Evolutionary conservation across 176 grass and related monocot genomes (phyloP).

Genomic region (Areca catechu): DNA sequence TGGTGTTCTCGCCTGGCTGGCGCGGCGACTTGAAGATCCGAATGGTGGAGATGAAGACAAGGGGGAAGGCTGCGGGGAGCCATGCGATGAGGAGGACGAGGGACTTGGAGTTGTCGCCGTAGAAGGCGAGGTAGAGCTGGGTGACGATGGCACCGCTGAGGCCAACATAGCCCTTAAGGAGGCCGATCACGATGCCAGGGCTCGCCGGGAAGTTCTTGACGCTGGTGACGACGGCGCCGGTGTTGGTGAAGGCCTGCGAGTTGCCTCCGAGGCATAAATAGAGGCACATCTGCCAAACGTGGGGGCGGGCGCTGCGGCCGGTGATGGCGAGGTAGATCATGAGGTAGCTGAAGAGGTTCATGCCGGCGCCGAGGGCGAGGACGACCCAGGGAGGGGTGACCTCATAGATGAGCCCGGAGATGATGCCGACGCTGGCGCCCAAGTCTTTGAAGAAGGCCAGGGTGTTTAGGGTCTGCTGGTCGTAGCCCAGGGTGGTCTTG

Average conservation of each 20-base stretch:
- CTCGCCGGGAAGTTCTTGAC: slow-evolving; percentile 76
- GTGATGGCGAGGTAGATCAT: slow-evolving; percentile 68
- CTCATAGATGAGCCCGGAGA: slow-evolving; percentile 49
- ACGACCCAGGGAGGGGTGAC: slow-evolving; percentile 51
- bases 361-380: slow-evolving; percentile 39
- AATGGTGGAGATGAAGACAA: slow-evolving; percentile 54
- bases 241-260: slow-evolving; percentile 75
- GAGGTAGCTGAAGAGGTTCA: slow-evolving; percentile 70
- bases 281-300: slow-evolving; percentile 64
- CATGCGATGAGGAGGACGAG: slow-evolving; percentile 71
- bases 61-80: slow-evolving; percentile 62
- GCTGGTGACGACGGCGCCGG: slow-evolving; percentile 44
- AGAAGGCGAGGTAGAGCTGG: slow-evolving; percentile 65
- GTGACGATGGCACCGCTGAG: slow-evolving; percentile 88
- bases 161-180: slow-evolving; percentile 71
- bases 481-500: slow-evolving; percentile 56
- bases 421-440: slow-evolving; percentile 62
- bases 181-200: slow-evolving; percentile 48
- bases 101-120: slow-evolving; percentile 36
- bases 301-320: slow-evolving; percentile 24
- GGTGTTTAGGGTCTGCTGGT: slow-evolving; percentile 77
- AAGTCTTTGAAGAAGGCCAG: slow-evolving; percentile 83
- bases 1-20: slow-evolving; percentile 28
- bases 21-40: slow-evolving; percentile 39
- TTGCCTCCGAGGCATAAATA: slow-evolving; percentile 70